Evolutionary conservation across 2,329 filamentous ascomycete species (phyloP), one percentile per base, ranked within the genome.

Genomic region (Diaporthe sp.): DNA sequence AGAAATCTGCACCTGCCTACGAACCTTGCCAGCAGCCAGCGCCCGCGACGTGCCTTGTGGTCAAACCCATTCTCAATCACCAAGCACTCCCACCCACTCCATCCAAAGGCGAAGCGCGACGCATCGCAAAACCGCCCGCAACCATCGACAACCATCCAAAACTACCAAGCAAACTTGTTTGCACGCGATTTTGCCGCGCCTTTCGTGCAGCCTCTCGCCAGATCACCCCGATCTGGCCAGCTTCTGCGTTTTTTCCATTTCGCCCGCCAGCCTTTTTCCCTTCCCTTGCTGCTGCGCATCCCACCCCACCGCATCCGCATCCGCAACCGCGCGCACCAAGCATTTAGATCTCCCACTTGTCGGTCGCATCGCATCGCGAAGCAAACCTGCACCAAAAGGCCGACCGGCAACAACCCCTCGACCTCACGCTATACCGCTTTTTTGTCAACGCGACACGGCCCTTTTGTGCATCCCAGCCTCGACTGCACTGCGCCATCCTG

Each of bases 101-200:
- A 86, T 85, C 85, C 84, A 85, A 84, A 79, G 65, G 77, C 78
- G 79, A 82, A 79, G 86, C 85, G 84, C 83, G 87, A 69, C 89
- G 88, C 89, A 89, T 89, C 89, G 86, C 88, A 88, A 87, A 86
- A 88, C 87, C 88, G 84, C 87, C 86, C 87, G 86, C 87, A 87
- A 87, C 84, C 88, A 91, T 91, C 89, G 85, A 88, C 85, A 85
- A 83, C 86, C 88, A 90, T 90, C 88, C 85, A 83, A 84, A 87
- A 85, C 87, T 83, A 83, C 85, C 85, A 85, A 86, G 84, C 86
- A 85, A 85, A 86, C 85, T 85, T 84, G 85, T 86, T 87, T 86
- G 85, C 86, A 89, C 88, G 88, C 89, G 86, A 86, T 86, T 88
- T 87, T 83, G 83, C 86, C 85, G 84, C 87, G 84, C 85, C 82